Evolutionary conservation across 305 asterid species (phyloP).

Genomic region (Striga hermonthica): DNA sequence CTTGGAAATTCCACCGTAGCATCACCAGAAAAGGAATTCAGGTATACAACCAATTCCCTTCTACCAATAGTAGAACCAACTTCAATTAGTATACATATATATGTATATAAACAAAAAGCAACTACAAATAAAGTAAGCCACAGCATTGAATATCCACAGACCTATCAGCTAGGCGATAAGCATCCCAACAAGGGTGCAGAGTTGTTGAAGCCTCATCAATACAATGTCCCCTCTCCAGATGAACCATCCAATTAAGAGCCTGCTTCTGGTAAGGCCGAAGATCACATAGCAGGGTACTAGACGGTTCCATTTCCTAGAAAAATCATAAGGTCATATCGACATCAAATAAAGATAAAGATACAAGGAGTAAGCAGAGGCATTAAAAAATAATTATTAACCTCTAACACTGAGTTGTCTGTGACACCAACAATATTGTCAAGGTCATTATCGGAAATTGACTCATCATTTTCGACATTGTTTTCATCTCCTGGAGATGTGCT

Average conservation of each 20-base stretch:
- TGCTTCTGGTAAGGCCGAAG: conserved; percentile 98
- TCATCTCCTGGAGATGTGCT: conserved; percentile 45
- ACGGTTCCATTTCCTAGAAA: conserved; percentile 92
- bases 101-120: too few relatives aligned
- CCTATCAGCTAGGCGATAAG: conserved; percentile 79
- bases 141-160: conserved; percentile 38
- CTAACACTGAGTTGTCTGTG: conserved; percentile 64
- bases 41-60: conserved; percentile 70
- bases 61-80: conserved; percentile 42
- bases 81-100: conserved; percentile 31
- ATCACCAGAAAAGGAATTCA: conserved; percentile 92
- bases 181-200: conserved; percentile 97
- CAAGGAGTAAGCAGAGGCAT: conserved; percentile 6
- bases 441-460: conserved; percentile 80
- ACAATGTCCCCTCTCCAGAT: conserved; percentile 70
- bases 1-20: conserved; percentile 89
- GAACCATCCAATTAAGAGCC: conserved; percentile 95
- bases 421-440: conserved; percentile 91
- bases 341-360: conserved; percentile 19
- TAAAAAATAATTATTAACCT: conserved; percentile 45
- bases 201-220: conserved; percentile 71
- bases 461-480: conserved; percentile 64
- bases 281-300: conserved; percentile 73
- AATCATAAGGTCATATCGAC: conserved; percentile 24
- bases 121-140: conserved; percentile 15